Conservation (phyloP, 306 rosid species). For the Hippophae tibetana region DNA sequence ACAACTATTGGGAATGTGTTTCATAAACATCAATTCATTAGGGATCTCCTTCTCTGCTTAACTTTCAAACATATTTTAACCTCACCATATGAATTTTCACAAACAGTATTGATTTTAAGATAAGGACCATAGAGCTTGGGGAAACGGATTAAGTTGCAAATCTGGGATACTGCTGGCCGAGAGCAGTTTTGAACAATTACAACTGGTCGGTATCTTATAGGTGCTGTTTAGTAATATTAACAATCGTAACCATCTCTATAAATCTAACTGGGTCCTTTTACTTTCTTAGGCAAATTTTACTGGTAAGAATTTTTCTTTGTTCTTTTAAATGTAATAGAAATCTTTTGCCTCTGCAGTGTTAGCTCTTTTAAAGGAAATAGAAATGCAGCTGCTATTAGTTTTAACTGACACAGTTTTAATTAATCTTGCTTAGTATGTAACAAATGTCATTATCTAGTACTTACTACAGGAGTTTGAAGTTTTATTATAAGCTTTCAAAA, state of each 20-base stretch:
- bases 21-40: neutral
- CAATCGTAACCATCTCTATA: neutral
- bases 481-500: no score
- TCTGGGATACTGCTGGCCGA: slow-evolving; percentile 99
- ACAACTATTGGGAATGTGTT: slow-evolving; percentile 76
- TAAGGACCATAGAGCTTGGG: slow-evolving; percentile 96
- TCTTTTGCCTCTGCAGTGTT: no score
- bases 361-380: no score
- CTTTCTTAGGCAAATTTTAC: neutral
- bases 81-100: slow-evolving; percentile 20
- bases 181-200: slow-evolving; percentile 91
- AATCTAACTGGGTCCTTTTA: neutral
- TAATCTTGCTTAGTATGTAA: neutral
- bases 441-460: neutral
- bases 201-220: slow-evolving; percentile 53
- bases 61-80: slow-evolving; percentile 14
- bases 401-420: neutral
- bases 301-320: neutral
- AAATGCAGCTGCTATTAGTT: neutral
- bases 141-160: slow-evolving; percentile 87
- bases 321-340: neutral
- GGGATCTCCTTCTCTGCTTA: slow-evolving; percentile 1
- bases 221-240: slow-evolving; percentile 4
- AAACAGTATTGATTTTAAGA: slow-evolving; percentile 87
- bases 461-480: no score